Evolutionary conservation across 1,284 basidiomycete species (phyloP).

Genomic region (Phellinidium pouzarii): DNA sequence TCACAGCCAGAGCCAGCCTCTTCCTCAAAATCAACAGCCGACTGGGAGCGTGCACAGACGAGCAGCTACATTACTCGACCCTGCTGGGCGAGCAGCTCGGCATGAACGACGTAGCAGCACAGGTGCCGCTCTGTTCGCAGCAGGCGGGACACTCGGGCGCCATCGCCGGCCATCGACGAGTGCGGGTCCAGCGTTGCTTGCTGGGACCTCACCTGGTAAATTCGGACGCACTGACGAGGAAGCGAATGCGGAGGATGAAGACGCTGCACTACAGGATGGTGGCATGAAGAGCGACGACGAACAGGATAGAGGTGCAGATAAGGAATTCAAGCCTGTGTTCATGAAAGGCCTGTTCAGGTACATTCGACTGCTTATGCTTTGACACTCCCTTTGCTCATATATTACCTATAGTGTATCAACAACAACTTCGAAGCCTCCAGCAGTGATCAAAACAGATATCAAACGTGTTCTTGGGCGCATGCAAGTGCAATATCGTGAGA

Average conservation of each 20-base stretch:
- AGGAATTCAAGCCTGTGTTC: conserved; percentile 83
- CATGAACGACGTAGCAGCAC: conserved; percentile 77
- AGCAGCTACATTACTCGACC: conserved; percentile 68
- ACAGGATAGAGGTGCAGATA: conserved; percentile 29
- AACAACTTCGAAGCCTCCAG: conserved; percentile 85
- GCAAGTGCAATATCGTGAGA: conserved; percentile 91
- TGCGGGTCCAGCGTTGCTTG: conserved; percentile 28
- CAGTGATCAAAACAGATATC: conserved; percentile 79
- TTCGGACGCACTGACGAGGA: conserved; percentile 49
- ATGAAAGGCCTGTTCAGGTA: conserved; percentile 86
- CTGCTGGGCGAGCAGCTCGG: conserved; percentile 46
- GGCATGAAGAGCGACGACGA: conserved; percentile 25
- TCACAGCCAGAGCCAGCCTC: conserved; percentile 50
- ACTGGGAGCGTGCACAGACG: conserved; percentile 49
- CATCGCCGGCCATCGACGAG: conserved; percentile 62
- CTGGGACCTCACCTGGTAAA: conserved; percentile 27
- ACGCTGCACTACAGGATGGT: conserved; percentile 29
- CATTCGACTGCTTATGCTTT: conserved; percentile 23
- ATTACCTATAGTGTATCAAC: conserved; percentile 72
- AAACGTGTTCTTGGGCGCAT: conserved; percentile 85
- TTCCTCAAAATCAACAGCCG: no score
- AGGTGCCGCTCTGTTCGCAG: conserved; percentile 50
- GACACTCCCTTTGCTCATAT: conserved; percentile 3
- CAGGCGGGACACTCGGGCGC: conserved; percentile 54
- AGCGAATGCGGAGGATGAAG: conserved; percentile 28